phyloP scores from a whole-genome alignment of 352 stramenopile genomes.

The Saprolegnia parasitica region DNA sequence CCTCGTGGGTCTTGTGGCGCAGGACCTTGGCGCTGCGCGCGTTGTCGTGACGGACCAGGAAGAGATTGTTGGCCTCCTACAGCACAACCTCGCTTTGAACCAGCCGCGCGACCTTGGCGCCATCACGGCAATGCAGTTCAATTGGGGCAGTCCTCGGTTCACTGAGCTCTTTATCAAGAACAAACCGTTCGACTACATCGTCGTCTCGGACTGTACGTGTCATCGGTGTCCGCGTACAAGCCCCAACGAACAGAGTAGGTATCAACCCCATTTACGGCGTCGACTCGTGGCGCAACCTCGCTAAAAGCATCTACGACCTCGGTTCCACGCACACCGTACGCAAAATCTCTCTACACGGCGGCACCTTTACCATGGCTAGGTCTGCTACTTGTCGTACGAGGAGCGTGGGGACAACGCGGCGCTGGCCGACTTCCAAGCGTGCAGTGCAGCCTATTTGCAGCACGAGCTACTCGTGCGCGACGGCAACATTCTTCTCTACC shows the following conservation, averaged over 20 bases:
- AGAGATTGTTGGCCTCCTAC: constrained; percentile 59
- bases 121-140: constrained; percentile 50
- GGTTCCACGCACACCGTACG: constrained; percentile 39
- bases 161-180: constrained; percentile 30
- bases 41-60: constrained; percentile 71
- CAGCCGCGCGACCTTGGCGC: constrained; percentile 35
- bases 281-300: constrained; percentile 73
- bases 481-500: constrained; percentile 37
- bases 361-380: not conserved
- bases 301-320: constrained; percentile 57
- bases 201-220: constrained; percentile 73
- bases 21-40: constrained; percentile 46
- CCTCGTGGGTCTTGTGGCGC: constrained; percentile 62
- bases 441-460: constrained; percentile 37
- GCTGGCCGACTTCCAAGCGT: constrained; percentile 61
- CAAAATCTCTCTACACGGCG: not conserved
- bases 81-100: constrained; percentile 55
- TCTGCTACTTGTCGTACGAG: constrained; percentile 72
- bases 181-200: constrained; percentile 49
- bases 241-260: constrained; percentile 30
- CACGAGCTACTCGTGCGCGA: constrained; percentile 42
- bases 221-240: not conserved
- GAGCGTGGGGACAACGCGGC: constrained; percentile 65
- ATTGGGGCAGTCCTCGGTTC: constrained; percentile 45
- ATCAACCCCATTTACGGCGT: constrained; percentile 83